Percentiles rank a stretch among this genome's conserved stretches.
These are phyloP conservation scores for Sesbania bispinosa DNA, from an alignment of 306 rosid genomes.

Conservation along the genomic window DNA sequence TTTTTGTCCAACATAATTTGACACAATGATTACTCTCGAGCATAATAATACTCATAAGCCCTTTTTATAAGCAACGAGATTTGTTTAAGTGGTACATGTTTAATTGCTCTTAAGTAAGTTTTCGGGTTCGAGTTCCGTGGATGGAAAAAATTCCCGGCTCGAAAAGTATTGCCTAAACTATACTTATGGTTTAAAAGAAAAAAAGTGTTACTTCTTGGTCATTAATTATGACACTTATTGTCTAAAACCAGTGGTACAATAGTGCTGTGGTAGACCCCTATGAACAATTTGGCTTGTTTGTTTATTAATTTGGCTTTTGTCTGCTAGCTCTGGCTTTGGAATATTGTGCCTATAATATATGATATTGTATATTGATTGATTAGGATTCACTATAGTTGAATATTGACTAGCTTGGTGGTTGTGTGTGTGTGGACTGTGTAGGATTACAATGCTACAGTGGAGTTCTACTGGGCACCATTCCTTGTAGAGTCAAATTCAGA, in stretches of 20 bases:
- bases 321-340: background rate
- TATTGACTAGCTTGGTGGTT: background rate
- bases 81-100: too few species aligned
- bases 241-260: background rate
- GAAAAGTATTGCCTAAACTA: too few species aligned
- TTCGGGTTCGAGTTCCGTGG: too few species aligned
- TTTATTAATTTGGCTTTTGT: background rate
- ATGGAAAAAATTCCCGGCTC: too few species aligned
- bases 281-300: background rate
- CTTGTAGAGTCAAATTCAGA: conserved; percentile 95
- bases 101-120: too few species aligned
- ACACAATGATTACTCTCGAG: background rate
- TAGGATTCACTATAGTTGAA: too few species aligned
- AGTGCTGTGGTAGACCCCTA: background rate
- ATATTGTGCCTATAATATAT: too few species aligned
- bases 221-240: background rate
- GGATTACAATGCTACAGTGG: conserved; percentile 86
- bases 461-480: conserved; percentile 97
- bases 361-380: too few species aligned
- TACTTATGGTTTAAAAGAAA: too few species aligned
- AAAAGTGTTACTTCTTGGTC: too few species aligned
- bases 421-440: conserved; percentile 32
- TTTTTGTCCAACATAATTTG: too few species aligned
- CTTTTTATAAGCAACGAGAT: too few species aligned
- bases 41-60: background rate